Base-by-base conservation (phyloP, 176 grass and related monocot species). In the Carex scoparia region DNA sequence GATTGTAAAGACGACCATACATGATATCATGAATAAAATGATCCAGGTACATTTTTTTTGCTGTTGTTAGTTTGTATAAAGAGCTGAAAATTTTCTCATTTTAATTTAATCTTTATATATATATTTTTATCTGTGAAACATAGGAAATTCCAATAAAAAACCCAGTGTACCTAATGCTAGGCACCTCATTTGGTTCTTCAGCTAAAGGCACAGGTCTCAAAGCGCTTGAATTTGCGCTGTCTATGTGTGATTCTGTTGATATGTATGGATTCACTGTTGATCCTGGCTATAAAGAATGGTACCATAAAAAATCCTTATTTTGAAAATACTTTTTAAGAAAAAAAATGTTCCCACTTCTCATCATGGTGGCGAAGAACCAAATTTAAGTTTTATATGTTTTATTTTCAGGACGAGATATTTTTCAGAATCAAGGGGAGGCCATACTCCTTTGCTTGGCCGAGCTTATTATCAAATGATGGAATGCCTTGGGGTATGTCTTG, bases 381-480 rank as follows among this genome's bases (percentile, higher is more conserved):
- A 63, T 73, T 88, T 79, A 81, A 63, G 53, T 49, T 79, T 49
- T 15, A 33, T 81, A 62, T 13, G 61, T 53, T 88, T 65, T 86
- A 15, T 89, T 69, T 91, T 84, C 81, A 98, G 95, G 95, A 95
- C 93, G 28, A 98, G 95, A 84, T 98, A 98, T 85, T 98, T 98
- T 88, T 94, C 92, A 78, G 89, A 95, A 86, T 90, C 93, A 67
- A 95, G 95, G 78, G 89, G 93, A 84, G 95, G 93, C 10, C 95
- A 98, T 77, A 98, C 95, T 76, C 95, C 93, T 35, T 87, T 98
- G 42, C 93, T 93, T 53, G 95, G 95, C 27, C 94, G 95, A 91
- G 89, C 95, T 84, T 98, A 98, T 87, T 98, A 92, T 88, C 95
- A 95, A 81, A 98, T 98, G 95, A 98, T 98, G 95, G 95, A 98